Evolutionary conservation across 2,329 filamentous ascomycete species (phyloP).

Genomic region (Aphanocladium album): DNA sequence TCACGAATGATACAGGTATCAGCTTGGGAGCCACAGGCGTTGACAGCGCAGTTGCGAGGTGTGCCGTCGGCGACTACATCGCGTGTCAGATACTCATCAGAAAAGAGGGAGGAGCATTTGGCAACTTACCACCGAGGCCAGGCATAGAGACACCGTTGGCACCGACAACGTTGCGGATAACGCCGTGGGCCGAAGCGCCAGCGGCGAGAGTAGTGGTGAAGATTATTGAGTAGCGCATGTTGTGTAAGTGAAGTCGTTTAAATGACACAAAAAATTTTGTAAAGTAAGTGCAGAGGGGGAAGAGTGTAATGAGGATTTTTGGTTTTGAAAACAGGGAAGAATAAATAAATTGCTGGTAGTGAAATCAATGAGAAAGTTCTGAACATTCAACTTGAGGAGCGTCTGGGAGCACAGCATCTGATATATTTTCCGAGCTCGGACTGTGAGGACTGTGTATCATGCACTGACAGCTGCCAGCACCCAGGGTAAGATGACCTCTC

Average conservation of each 20-base stretch:
- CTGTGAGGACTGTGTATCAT: too few relatives aligned
- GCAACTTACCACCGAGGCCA: slow-evolving; percentile 33
- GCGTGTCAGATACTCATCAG: too few relatives aligned
- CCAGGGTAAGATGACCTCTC: too few relatives aligned
- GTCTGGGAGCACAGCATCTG: too few relatives aligned
- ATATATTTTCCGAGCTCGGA: too few relatives aligned
- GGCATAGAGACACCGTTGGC: slow-evolving; percentile 56
- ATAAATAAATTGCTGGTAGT: not conserved
- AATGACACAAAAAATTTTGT: too few relatives aligned
- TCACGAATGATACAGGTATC: slow-evolving; percentile 60
- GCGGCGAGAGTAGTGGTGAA: not conserved
- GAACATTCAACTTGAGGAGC: too few relatives aligned
- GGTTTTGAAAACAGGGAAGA: not conserved
- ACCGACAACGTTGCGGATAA: slow-evolving; percentile 47
- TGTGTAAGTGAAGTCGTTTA: not conserved
- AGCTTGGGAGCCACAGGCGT: slow-evolving; percentile 52
- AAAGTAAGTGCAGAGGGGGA: not conserved
- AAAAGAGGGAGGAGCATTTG: too few relatives aligned
- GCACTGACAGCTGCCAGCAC: too few relatives aligned
- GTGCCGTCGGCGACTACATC: slow-evolving; percentile 50
- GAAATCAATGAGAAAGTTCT: too few relatives aligned
- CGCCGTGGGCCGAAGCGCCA: slow-evolving; percentile 40
- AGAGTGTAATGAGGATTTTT: not conserved
- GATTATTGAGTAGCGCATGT: slow-evolving; percentile 7
- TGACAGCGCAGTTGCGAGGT: slow-evolving; percentile 54